These are phyloP conservation scores for Paramecium pentaurelia DNA, from an alignment of 73 alveolate genomes.

Conservation along the genomic window DNA sequence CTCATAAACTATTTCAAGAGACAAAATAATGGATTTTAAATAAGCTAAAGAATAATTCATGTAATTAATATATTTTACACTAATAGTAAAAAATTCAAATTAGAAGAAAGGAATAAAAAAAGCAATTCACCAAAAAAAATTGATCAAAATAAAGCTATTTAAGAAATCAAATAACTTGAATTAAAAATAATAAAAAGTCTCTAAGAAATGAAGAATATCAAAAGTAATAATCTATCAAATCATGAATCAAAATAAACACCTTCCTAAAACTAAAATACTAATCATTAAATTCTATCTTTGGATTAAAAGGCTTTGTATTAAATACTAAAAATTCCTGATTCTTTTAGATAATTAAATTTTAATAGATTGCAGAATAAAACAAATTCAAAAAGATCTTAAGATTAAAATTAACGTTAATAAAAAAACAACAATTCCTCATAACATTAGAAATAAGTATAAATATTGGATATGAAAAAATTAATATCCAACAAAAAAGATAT, in stretches of 20 bases:
- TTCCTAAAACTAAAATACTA: not conserved
- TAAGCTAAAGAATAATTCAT: not conserved
- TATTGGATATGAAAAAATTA: slow-evolving; percentile 14
- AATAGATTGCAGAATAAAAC: not conserved
- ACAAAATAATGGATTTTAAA: not conserved
- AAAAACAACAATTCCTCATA: not conserved
- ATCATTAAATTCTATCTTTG: not conserved
- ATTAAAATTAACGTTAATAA: not conserved
- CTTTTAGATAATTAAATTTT: not conserved
- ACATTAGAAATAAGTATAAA: not conserved
- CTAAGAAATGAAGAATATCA: not conserved
- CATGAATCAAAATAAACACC: not conserved
- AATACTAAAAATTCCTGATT: not conserved
- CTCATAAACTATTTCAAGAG: not conserved
- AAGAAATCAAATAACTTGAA: slow-evolving; percentile 26
- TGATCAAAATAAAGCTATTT: not conserved
- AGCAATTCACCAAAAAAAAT: not conserved
- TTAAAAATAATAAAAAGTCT: slow-evolving; percentile 9
- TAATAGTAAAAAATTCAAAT: not conserved
- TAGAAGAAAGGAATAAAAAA: not conserved
- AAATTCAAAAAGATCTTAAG: not conserved
- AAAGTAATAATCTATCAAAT: not conserved
- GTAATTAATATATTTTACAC: not conserved
- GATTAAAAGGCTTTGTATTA: not conserved
- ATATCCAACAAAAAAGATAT: not conserved